phyloP scores from a whole-genome alignment of 2,329 filamentous ascomycete species.

The Chlorencoelia australis region DNA sequence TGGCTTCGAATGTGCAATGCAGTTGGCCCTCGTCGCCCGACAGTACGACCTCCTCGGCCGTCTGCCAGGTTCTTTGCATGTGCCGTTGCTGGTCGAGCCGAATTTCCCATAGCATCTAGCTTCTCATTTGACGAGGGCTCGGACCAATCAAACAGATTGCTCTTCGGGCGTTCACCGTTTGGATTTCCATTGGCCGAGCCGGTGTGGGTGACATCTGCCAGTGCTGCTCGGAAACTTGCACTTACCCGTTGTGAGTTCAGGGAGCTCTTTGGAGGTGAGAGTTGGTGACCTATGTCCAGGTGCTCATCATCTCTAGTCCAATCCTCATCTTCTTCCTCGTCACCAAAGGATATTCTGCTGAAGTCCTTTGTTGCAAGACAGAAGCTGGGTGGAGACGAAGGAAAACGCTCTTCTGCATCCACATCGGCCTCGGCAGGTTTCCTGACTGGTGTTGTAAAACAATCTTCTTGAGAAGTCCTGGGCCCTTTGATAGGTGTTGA shows the following conservation, averaged over 20 bases:
- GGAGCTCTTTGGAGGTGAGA: constrained; percentile 48
- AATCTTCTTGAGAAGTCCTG: constrained; percentile 13
- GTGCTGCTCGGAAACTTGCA: constrained; percentile 43
- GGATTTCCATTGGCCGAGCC: constrained; percentile 28
- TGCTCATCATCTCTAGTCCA: constrained; percentile 47
- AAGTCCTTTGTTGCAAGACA: constrained; percentile 31
- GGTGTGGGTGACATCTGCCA: constrained; percentile 43
- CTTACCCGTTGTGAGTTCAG: constrained; percentile 44
- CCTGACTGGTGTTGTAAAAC: neutral
- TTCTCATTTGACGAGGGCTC: constrained; percentile 56
- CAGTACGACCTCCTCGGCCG: constrained; percentile 56
- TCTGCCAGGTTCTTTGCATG: constrained; percentile 68
- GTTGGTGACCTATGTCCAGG: constrained; percentile 41
- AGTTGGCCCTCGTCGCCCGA: constrained; percentile 57
- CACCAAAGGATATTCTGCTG: constrained; percentile 45
- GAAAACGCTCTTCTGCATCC: constrained; percentile 14
- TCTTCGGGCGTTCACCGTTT: constrained; percentile 43
- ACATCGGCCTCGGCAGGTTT: constrained; percentile 3
- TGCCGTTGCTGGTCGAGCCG: constrained; percentile 61
- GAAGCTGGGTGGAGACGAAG: constrained; percentile 26
- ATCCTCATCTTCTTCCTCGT: constrained; percentile 55
- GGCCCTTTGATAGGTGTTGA: constrained; percentile 36
- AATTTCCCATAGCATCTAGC: constrained; percentile 44
- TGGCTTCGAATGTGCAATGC: constrained; percentile 65
- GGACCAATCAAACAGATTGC: constrained; percentile 71